Conservation (phyloP, 2,329 filamentous ascomycete species). For the Trichophyton rubrum region DNA sequence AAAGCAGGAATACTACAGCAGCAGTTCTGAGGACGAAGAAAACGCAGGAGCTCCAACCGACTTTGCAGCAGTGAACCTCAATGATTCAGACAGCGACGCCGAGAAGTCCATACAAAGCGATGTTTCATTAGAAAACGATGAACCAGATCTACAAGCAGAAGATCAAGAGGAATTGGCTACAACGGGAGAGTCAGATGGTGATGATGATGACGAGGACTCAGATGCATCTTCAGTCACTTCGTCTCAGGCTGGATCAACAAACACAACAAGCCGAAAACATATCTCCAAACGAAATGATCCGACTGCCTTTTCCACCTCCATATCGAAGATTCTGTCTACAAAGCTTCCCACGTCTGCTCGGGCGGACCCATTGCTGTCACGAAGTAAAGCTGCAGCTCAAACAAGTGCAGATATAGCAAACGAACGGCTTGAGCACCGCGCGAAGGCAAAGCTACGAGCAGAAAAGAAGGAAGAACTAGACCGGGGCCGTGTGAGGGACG, state of each 20-base stretch:
- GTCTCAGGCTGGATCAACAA: conserved; percentile 27
- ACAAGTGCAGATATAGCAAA: conserved; percentile 62
- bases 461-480: conserved; percentile 70
- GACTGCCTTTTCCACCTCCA: conserved; percentile 76
- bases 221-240: conserved; percentile 24
- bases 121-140: conserved; percentile 13
- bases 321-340: conserved; percentile 81
- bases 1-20: conserved; percentile 53
- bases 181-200: conserved; percentile 15
- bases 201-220: conserved; percentile 17
- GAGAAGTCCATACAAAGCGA: conserved; percentile 17
- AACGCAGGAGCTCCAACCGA: conserved; percentile 33
- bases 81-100: conserved; percentile 12
- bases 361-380: conserved; percentile 78
- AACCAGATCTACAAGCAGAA: conserved; percentile 7
- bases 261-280: conserved; percentile 19
- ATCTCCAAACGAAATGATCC: conserved; percentile 76
- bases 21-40: conserved; percentile 46
- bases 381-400: conserved; percentile 61
- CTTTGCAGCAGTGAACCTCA: conserved; percentile 13
- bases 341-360: conserved; percentile 75
- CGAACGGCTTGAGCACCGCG: conserved; percentile 67
- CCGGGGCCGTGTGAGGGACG: conserved; percentile 78
- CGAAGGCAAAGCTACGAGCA: conserved; percentile 62
- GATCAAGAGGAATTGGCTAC: conserved; percentile 21